phyloP scores from a whole-genome alignment of 176 grass and related monocot genomes.

The Cymbopogon citratus region DNA sequence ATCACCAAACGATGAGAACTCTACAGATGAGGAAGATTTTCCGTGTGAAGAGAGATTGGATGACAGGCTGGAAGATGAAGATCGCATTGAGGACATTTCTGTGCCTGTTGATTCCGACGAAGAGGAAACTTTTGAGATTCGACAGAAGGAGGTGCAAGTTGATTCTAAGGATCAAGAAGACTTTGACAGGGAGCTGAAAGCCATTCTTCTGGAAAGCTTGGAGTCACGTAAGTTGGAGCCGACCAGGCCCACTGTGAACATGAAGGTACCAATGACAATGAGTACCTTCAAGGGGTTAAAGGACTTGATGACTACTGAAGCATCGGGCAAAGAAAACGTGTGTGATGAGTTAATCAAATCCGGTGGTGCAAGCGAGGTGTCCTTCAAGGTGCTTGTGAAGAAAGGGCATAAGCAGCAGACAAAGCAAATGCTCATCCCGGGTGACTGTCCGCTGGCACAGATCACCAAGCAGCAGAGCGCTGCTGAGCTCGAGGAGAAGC shows the following conservation, averaged over 20 bases:
- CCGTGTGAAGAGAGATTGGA: slow-evolving; percentile 65
- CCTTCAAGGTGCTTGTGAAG: slow-evolving; percentile 77
- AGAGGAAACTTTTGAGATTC: slow-evolving; percentile 70
- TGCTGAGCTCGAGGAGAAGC: slow-evolving; percentile 68
- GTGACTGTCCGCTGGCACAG: slow-evolving; percentile 54
- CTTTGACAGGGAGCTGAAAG: slow-evolving; percentile 84
- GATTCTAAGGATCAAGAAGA: slow-evolving; percentile 90
- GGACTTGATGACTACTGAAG: slow-evolving; percentile 30
- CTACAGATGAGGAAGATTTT: slow-evolving; percentile 81
- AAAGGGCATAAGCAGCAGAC: slow-evolving; percentile 72
- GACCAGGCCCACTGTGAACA: slow-evolving; percentile 70
- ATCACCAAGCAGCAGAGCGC: slow-evolving; percentile 59
- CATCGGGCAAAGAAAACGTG: slow-evolving; percentile 45
- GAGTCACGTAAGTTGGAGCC: slow-evolving; percentile 81
- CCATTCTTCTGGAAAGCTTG: slow-evolving; percentile 90
- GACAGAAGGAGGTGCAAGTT: slow-evolving; percentile 64
- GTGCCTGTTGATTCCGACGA: slow-evolving; percentile 70
- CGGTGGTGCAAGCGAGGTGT: slow-evolving; percentile 27
- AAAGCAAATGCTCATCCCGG: slow-evolving; percentile 76
- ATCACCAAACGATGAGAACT: slow-evolving; percentile 62
- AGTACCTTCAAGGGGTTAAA: slow-evolving; percentile 75
- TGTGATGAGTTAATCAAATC: slow-evolving; percentile 29
- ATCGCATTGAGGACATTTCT: slow-evolving; percentile 65
- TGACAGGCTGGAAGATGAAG: slow-evolving; percentile 70
- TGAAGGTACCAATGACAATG: slow-evolving; percentile 82